Evolutionary conservation across 345 rosid species (phyloP).

Genomic region (Cochlearia excelsa): DNA sequence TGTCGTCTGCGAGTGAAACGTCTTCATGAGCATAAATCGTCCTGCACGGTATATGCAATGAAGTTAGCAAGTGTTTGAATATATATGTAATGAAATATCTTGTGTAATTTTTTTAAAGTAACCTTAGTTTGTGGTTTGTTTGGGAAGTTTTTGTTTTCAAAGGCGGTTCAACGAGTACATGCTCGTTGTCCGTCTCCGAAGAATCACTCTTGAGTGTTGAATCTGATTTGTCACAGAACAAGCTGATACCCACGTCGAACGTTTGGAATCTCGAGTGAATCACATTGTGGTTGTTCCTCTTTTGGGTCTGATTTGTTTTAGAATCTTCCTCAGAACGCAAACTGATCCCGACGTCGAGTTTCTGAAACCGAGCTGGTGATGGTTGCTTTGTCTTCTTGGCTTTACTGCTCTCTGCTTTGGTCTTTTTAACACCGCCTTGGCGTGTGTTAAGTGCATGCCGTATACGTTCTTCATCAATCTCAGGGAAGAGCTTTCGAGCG

Average conservation of each 20-base stretch:
- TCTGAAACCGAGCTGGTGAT: slow-evolving; percentile 51
- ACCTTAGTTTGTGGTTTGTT: slow-evolving; percentile 65
- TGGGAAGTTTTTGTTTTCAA: slow-evolving; percentile 51
- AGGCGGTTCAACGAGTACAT: slow-evolving; percentile 41
- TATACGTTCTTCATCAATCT: slow-evolving; percentile 74
- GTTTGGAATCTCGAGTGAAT: slow-evolving; percentile 45
- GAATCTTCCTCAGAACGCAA: slow-evolving; percentile 46
- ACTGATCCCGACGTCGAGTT: slow-evolving; percentile 47
- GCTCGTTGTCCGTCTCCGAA: slow-evolving; percentile 72
- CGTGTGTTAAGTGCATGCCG: slow-evolving; percentile 71
- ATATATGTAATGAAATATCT: neutral
- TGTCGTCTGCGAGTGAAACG: slow-evolving; percentile 41
- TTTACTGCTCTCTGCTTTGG: slow-evolving; percentile 56
- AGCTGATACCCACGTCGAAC: slow-evolving; percentile 44
- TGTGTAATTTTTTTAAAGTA: slow-evolving; percentile 9
- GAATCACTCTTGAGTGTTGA: slow-evolving; percentile 59
- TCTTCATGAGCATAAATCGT: slow-evolving; percentile 45
- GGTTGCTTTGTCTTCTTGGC: slow-evolving; percentile 63
- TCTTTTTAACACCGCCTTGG: slow-evolving; percentile 73
- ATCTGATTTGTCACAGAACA: slow-evolving; percentile 56
- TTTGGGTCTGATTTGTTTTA: slow-evolving; percentile 45
- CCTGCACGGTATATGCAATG: slow-evolving; percentile 40
- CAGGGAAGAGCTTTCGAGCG: slow-evolving; percentile 52
- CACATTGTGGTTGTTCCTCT: slow-evolving; percentile 32
- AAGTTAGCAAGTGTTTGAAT: neutral